Conservation (phyloP, 73 alveolate species). For the Urostyla sp. region DNA sequence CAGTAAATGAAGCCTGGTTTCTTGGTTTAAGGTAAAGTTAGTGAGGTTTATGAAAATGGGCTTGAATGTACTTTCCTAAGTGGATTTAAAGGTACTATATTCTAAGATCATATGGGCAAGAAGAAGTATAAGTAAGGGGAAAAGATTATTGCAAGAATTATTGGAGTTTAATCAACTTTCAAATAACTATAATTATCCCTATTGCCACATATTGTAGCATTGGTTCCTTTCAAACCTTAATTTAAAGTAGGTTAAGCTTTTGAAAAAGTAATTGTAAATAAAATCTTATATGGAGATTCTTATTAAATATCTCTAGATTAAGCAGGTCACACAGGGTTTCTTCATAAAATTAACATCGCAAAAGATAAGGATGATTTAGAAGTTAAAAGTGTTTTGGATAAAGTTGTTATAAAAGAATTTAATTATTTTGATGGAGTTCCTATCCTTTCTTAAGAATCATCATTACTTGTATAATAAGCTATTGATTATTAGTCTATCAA, state of each 20-base stretch:
- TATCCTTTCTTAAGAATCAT: slow-evolving; percentile 31
- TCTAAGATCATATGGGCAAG: slow-evolving; percentile 58
- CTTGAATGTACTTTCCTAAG: slow-evolving; percentile 48
- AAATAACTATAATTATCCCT: not conserved
- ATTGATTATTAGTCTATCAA: slow-evolving; percentile 13
- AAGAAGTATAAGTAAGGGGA: slow-evolving; percentile 52
- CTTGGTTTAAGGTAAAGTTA: slow-evolving; percentile 53
- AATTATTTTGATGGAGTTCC: slow-evolving; percentile 71
- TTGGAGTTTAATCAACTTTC: slow-evolving; percentile 41
- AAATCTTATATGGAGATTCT: slow-evolving; percentile 61
- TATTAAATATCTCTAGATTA: not conserved
- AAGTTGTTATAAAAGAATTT: slow-evolving; percentile 56
- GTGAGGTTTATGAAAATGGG: slow-evolving; percentile 57
- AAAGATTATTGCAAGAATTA: slow-evolving; percentile 63
- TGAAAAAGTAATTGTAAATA: not conserved
- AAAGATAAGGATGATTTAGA: not conserved
- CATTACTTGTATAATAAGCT: not conserved
- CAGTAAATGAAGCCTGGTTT: slow-evolving; percentile 70
- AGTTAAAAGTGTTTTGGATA: slow-evolving; percentile 8
- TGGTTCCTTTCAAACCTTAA: not conserved
- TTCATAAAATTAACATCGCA: slow-evolving; percentile 38
- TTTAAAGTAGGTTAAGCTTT: slow-evolving; percentile 12
- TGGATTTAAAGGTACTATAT: slow-evolving; percentile 63
- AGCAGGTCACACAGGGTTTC: slow-evolving; percentile 4
- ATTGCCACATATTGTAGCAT: slow-evolving; percentile 36